These are phyloP conservation scores for Mycena polygramma DNA, from an alignment of 768 basidiomycete species.

Conservation along the genomic window DNA sequence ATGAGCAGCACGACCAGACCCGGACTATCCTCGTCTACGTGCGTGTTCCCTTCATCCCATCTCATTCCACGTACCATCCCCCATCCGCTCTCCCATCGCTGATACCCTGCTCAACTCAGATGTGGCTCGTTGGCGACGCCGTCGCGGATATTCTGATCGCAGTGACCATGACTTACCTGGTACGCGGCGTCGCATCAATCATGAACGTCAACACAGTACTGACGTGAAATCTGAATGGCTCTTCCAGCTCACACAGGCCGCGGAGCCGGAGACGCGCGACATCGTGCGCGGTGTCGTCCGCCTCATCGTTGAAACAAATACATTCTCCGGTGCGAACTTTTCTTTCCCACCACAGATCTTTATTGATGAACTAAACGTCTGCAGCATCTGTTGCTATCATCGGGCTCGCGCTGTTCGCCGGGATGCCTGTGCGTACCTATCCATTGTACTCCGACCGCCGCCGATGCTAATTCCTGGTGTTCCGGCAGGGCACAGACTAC, in stretches of 20 bases:
- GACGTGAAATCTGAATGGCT: not conserved
- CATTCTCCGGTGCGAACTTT: constrained; percentile 23
- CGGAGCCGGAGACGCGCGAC: constrained; percentile 20
- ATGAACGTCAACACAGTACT: not conserved
- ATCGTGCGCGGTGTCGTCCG: constrained; percentile 40
- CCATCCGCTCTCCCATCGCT: not conserved
- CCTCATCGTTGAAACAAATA: constrained; percentile 43
- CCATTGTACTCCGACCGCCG: too few species aligned
- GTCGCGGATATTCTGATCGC: constrained; percentile 42
- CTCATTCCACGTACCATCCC: not conserved
- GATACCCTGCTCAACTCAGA: constrained; percentile 13
- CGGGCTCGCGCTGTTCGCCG: constrained; percentile 31
- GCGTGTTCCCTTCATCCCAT: not conserved
- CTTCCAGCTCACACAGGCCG: constrained; percentile 8
- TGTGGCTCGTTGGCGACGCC: constrained; percentile 44
- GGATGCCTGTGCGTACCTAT: constrained; percentile 13
- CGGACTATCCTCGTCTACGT: constrained; percentile 33
- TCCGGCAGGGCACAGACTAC: constrained; percentile 16
- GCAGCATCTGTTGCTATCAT: constrained; percentile 31
- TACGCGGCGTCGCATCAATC: constrained; percentile 8
- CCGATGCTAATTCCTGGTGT: not conserved
- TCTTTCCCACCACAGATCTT: not conserved
- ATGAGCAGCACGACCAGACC: constrained; percentile 22
- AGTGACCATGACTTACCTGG: constrained; percentile 38
- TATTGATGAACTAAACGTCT: not conserved